These are phyloP conservation scores for Chrysanthemum lavandulifolium DNA, from an alignment of 129 eudicot species.

Conservation along the genomic window DNA sequence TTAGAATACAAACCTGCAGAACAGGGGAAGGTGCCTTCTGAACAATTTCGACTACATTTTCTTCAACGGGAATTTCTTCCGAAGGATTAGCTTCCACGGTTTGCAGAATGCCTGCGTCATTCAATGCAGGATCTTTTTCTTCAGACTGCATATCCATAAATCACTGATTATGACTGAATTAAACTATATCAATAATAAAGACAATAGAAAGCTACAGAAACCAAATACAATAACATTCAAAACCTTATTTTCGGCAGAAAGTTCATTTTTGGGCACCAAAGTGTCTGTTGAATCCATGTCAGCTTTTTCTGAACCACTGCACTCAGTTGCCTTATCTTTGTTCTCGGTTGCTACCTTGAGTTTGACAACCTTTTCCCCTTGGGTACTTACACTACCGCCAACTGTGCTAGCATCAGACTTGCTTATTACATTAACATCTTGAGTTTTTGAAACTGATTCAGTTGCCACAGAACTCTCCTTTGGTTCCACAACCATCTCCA, in stretches of 20 bases:
- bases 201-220: constrained; percentile 2
- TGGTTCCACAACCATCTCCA: constrained; percentile 19
- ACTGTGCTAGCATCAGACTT: constrained; percentile 7
- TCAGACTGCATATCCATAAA: constrained; percentile 22
- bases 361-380: neutral
- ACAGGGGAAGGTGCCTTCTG: constrained; percentile 11
- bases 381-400: constrained; percentile 22
- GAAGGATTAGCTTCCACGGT: constrained; percentile 19
- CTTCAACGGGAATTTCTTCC: constrained; percentile 19
- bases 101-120: constrained; percentile 21
- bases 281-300: constrained; percentile 2
- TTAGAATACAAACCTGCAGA: constrained; percentile 11
- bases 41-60: constrained; percentile 8
- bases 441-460: constrained; percentile 16
- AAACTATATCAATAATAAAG: neutral
- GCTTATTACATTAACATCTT: constrained; percentile 19
- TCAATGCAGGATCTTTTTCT: constrained; percentile 10
- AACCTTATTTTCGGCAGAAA: constrained; percentile 20
- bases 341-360: constrained; percentile 13
- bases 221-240: neutral
- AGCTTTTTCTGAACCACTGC: constrained; percentile 25
- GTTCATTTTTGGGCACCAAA: constrained; percentile 13
- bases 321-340: constrained; percentile 15
- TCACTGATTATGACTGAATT: neutral
- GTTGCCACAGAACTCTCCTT: constrained; percentile 20